These are phyloP conservation scores for Mycena capillaripes DNA, from an alignment of 768 basidiomycete genomes.

Conservation along the genomic window DNA sequence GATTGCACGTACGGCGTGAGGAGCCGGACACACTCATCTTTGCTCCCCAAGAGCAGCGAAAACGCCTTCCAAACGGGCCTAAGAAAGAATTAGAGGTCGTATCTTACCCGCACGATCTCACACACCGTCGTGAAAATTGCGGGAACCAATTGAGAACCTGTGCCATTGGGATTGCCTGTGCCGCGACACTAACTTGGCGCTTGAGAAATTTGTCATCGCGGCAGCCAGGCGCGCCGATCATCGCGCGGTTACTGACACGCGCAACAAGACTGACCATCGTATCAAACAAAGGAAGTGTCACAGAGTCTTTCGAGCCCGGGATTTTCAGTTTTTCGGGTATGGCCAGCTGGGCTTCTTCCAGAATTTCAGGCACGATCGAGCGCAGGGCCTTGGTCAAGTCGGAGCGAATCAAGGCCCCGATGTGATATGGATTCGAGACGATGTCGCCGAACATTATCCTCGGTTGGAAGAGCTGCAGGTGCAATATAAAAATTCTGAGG, in stretches of 20 bases:
- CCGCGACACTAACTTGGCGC: constrained; percentile 33
- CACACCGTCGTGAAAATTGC: neutral
- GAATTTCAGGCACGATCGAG: constrained; percentile 30
- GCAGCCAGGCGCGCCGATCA: constrained; percentile 37
- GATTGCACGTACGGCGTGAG: constrained; percentile 29
- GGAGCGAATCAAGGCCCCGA: constrained; percentile 26
- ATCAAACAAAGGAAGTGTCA: constrained; percentile 26
- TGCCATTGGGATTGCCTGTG: constrained; percentile 21
- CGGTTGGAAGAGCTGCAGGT: constrained; percentile 12
- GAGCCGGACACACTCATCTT: constrained; percentile 18
- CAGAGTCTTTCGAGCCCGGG: constrained; percentile 1
- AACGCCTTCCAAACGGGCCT: constrained; percentile 29
- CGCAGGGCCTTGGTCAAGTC: constrained; percentile 33
- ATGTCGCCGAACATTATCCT: constrained; percentile 28
- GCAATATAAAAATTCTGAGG: neutral
- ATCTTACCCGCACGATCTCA: neutral
- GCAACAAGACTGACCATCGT: constrained; percentile 35
- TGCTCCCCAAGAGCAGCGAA: constrained; percentile 13
- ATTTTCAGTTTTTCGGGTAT: constrained; percentile 28
- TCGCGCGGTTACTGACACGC: constrained; percentile 37
- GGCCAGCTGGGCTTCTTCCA: constrained; percentile 32
- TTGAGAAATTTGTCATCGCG: constrained; percentile 35
- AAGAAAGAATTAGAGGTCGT: neutral
- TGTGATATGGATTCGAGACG: constrained; percentile 26
- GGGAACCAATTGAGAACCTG: constrained; percentile 33